Evolutionary conservation across 768 basidiomycete genomes (phyloP).

Genomic region (Leccinum boreale): DNA sequence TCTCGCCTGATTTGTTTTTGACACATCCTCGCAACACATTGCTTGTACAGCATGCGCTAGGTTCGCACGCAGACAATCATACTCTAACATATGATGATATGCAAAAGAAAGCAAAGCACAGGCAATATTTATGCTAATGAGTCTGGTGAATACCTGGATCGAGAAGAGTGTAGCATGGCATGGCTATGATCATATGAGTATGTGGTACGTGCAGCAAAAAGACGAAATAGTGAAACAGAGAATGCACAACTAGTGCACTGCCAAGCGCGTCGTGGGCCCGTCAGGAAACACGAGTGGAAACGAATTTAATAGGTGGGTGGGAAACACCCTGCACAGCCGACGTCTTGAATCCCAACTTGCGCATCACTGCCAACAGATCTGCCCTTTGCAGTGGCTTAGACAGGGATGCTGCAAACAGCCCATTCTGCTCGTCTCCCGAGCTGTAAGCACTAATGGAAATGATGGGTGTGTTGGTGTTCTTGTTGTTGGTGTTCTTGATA

Average conservation of each 20-base stretch:
- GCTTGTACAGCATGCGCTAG: constrained; percentile 12
- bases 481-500: constrained; percentile 95
- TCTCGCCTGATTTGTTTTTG: constrained; percentile 16
- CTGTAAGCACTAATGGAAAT: constrained; percentile 90
- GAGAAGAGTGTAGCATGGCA: constrained; percentile 27
- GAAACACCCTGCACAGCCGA: constrained; percentile 62
- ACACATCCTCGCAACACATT: background rate
- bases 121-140: constrained; percentile 26
- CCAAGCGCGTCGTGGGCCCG: background rate
- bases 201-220: constrained; percentile 30
- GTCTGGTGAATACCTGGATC: constrained; percentile 23
- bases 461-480: constrained; percentile 90
- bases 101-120: constrained; percentile 29
- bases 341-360: constrained; percentile 88
- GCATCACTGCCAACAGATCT: constrained; percentile 78
- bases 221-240: constrained; percentile 26
- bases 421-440: constrained; percentile 63
- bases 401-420: constrained; percentile 76
- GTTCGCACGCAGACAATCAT: constrained; percentile 20
- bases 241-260: constrained; percentile 18
- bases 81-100: constrained; percentile 46
- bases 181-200: constrained; percentile 29
- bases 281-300: constrained; percentile 36
- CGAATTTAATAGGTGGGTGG: constrained; percentile 49
- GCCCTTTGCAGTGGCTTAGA: constrained; percentile 88